A percentile compares a stretch with the other conserved stretches of the same genome.
These are phyloP conservation scores for Paralagenidium karlingii DNA, from an alignment of 352 stramenopile genomes.

Conservation along the genomic window DNA sequence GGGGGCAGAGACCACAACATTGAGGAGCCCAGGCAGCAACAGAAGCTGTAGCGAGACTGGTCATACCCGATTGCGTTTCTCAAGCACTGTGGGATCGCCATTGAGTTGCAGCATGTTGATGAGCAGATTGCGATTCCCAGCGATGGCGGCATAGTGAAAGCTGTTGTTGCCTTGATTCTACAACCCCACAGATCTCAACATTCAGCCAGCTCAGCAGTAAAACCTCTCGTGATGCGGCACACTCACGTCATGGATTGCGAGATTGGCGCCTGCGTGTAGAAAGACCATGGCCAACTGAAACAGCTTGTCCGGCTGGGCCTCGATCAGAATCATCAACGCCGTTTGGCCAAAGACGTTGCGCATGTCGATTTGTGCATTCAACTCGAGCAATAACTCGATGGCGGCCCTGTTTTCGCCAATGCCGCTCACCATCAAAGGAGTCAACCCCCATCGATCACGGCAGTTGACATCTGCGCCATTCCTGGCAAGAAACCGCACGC, in stretches of 20 bases:
- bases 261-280: slow-evolving; percentile 42
- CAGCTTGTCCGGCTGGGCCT: slow-evolving; percentile 37
- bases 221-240: not conserved
- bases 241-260: slow-evolving; percentile 50
- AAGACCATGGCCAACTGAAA: slow-evolving; percentile 65
- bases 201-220: not conserved
- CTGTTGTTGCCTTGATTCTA: slow-evolving; percentile 61
- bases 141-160: slow-evolving; percentile 47
- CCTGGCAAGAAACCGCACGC: slow-evolving; percentile 67
- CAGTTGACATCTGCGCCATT: slow-evolving; percentile 61
- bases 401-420: slow-evolving; percentile 48
- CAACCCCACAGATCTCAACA: not conserved
- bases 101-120: slow-evolving; percentile 49
- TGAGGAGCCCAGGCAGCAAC: no score
- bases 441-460: slow-evolving; percentile 63
- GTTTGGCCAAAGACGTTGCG: slow-evolving; percentile 73
- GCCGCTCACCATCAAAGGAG: slow-evolving; percentile 66
- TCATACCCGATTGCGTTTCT: slow-evolving; percentile 44
- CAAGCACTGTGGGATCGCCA: slow-evolving; percentile 34
- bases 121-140: slow-evolving; percentile 42
- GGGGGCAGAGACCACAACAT: not conserved
- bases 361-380: slow-evolving; percentile 50
- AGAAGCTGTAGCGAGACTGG: no score
- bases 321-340: slow-evolving; percentile 49
- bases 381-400: slow-evolving; percentile 48